Base-by-base conservation (phyloP, 176 grass and related monocot species). In the Avena eriantha region DNA sequence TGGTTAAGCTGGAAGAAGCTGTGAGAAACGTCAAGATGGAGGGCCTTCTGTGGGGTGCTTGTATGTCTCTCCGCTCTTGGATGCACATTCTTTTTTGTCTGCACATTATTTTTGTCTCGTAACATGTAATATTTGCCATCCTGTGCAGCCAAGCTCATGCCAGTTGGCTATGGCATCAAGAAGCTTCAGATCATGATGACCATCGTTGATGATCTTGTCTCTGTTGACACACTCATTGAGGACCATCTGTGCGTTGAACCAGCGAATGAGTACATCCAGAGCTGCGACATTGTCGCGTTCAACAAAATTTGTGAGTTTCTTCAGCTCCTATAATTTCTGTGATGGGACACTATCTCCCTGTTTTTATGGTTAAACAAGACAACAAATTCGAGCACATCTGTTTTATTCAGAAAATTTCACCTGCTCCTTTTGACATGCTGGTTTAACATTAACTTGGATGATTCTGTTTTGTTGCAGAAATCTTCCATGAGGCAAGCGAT, bases 171-270 rank as follows among this genome's bases (percentile, higher is more conserved):
- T 81, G 97, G 97, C 46, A 96, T 99, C 59, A 99, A 99, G 89
- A 99, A 99, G 85, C 21, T 99, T 69, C 94, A 96, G 61, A 99
- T 99, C 83, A 99, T 99, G 94, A 93, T 99, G 97, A 96, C 92
- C 41, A 99, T 99, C 26, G 73, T 99, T 8, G 97, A 99, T 72
- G 97, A 99, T 8, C 91, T 96, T 14, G 97, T 99, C 14, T 99
- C 97, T 45, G 94, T 99, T 3, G 97, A 99, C 77, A 49, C 29
- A 43, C 87, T 99, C 0, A 87, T 99, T 0, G 94, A 96, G 83
- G 97, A 99, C 1, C 4, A 75, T 71, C 83, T 99, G 21, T 89
- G 54, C 2, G 80, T 6, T 8, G 90, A 85, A 15, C 94, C 97
- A 64, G 85, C 81, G 2, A 99, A 90, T 3, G 97, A 96, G 77